Conservation (phyloP, 2,329 filamentous ascomycete genomes). For the Botrytis hyacinthi region DNA sequence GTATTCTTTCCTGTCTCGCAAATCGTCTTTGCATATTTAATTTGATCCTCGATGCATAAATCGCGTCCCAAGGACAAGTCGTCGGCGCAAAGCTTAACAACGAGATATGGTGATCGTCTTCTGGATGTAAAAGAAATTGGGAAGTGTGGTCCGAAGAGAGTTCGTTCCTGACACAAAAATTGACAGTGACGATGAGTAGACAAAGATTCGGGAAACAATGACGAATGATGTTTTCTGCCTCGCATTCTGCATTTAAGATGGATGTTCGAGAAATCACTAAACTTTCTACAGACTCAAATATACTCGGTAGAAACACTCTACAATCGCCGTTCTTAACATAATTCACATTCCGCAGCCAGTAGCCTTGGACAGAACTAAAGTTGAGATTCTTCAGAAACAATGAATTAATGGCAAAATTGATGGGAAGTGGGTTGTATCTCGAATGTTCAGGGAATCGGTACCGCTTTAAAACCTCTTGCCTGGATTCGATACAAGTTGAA, state of each 20-base stretch:
- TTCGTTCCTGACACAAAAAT: neutral
- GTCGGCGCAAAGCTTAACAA: neutral
- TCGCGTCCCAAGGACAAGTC: conserved; percentile 3
- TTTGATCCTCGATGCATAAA: neutral
- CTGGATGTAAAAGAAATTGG: neutral
- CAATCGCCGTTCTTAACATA: neutral
- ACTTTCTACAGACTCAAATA: conserved; percentile 6
- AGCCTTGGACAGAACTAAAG: neutral
- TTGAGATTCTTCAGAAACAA: conserved; percentile 1
- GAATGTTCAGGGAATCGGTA: neutral
- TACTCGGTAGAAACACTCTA: neutral
- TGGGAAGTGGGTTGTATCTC: neutral
- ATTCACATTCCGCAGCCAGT: neutral
- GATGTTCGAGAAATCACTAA: conserved; percentile 11
- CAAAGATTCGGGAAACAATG: conserved; percentile 9
- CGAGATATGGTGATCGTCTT: conserved; percentile 6
- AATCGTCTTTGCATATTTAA: conserved; percentile 2
- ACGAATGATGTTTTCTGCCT: conserved; percentile 3
- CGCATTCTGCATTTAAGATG: neutral
- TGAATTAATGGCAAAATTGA: neutral
- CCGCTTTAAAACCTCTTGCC: neutral
- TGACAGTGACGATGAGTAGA: neutral
- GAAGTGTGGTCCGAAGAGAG: neutral
- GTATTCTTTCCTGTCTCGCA: conserved; percentile 3
- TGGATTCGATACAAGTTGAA: conserved; percentile 2